Percentiles rank a stretch among this genome's conserved stretches.
These are phyloP conservation scores for Trichoderma oligosporum DNA, from an alignment of 2,329 filamentous ascomycete species.

Conservation along the genomic window DNA sequence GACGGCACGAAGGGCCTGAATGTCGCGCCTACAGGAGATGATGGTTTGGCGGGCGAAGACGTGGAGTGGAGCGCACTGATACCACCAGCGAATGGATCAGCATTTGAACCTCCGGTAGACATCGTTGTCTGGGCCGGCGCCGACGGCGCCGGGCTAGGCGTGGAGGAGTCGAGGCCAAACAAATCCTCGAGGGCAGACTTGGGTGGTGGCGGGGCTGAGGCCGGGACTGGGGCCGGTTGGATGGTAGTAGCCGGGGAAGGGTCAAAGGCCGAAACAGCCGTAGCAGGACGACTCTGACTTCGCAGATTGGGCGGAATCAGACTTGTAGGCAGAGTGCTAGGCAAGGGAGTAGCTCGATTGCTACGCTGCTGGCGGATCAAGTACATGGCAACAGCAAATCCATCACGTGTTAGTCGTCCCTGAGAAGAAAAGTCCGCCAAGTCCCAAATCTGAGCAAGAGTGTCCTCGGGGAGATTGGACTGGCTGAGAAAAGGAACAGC, in stretches of 20 bases:
- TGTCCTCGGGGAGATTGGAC: slow-evolving; percentile 83
- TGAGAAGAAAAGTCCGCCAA: slow-evolving; percentile 90
- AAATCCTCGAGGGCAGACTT: slow-evolving; percentile 90
- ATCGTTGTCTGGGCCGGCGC: slow-evolving; percentile 58
- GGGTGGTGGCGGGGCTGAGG: slow-evolving; percentile 43
- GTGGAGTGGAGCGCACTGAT: slow-evolving; percentile 45
- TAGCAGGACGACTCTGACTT: slow-evolving; percentile 49
- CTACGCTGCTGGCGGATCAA: slow-evolving; percentile 86
- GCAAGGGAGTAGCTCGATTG: slow-evolving; percentile 61
- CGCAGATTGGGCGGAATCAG: slow-evolving; percentile 86
- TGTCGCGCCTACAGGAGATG: slow-evolving; percentile 46
- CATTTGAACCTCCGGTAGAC: slow-evolving; percentile 69
- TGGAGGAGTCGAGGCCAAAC: slow-evolving; percentile 78
- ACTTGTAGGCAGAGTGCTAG: slow-evolving; percentile 72
- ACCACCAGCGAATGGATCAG: slow-evolving; percentile 60
- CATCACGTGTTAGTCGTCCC: slow-evolving; percentile 78
- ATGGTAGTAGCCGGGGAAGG: slow-evolving; percentile 35
- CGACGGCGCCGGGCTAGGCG: slow-evolving; percentile 45
- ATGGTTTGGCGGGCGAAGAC: slow-evolving; percentile 47
- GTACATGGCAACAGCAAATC: slow-evolving; percentile 97
- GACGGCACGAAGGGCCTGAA: slow-evolving; percentile 93
- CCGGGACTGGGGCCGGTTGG: background rate
- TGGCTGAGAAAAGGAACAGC: slow-evolving; percentile 93
- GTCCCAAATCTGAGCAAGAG: slow-evolving; percentile 93
- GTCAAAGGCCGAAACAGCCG: slow-evolving; percentile 51